These are phyloP conservation scores for Pycnococcus provasolii DNA, from an alignment of 139 green algal species.

Conservation along the genomic window DNA sequence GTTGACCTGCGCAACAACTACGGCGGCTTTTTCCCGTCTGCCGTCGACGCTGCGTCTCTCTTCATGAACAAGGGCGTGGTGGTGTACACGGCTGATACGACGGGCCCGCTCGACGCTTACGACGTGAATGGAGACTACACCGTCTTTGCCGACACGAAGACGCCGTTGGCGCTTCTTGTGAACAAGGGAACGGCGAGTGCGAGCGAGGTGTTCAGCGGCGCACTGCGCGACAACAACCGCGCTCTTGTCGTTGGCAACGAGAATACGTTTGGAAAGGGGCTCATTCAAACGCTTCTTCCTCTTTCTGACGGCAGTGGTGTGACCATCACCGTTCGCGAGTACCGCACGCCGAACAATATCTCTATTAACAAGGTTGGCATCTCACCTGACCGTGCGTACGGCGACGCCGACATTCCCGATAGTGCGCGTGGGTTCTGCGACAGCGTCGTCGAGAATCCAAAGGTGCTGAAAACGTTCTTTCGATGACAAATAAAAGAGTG, in stretches of 20 bases:
- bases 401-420: too few species aligned
- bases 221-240: conserved; percentile 78
- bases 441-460: too few species aligned
- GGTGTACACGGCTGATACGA: conserved; percentile 82
- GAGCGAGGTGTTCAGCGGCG: conserved; percentile 84
- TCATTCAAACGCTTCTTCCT: conserved; percentile 90
- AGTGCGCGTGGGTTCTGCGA: too few species aligned
- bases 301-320: conserved; percentile 80
- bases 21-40: conserved; percentile 83
- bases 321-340: conserved; percentile 81
- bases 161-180: conserved; percentile 53
- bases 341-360: conserved; percentile 48
- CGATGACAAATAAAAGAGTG: too few species aligned
- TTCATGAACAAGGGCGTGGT: conserved; percentile 68
- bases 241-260: conserved; percentile 59
- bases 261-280: conserved; percentile 89
- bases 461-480: too few species aligned
- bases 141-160: conserved; percentile 14
- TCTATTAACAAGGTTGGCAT: conserved; percentile 47
- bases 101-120: conserved; percentile 80
- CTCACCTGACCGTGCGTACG: neutral
- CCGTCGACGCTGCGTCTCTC: conserved; percentile 71
- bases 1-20: conserved; percentile 92
- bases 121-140: conserved; percentile 44
- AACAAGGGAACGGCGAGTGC: conserved; percentile 91